Percentiles rank a stretch among this genome's conserved stretches.
Evolutionary conservation across 1,139 yeast species (phyloP).

Genomic region (Sugiyamaella castrensis): DNA sequence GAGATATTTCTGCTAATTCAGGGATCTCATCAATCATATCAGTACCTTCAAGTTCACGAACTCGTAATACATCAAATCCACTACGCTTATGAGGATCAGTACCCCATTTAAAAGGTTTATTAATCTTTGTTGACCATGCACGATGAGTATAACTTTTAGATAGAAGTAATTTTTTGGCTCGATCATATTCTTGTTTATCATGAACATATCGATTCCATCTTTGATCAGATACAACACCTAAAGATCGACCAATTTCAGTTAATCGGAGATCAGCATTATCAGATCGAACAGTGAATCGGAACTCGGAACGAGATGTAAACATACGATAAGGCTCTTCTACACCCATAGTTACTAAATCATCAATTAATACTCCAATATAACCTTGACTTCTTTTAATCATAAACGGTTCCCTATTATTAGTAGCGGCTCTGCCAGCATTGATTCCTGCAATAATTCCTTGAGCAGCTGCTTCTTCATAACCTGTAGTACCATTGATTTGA

Average conservation of each 20-base stretch:
- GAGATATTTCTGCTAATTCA: slow-evolving; percentile 43
- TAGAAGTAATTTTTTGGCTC: slow-evolving; percentile 47
- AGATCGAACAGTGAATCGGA: slow-evolving; percentile 80
- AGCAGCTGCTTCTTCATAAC: slow-evolving; percentile 98
- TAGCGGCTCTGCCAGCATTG: slow-evolving; percentile 68
- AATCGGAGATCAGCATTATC: slow-evolving; percentile 91
- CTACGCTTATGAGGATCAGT: slow-evolving; percentile 48
- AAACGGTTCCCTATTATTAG: slow-evolving; percentile 42
- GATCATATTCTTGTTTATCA: slow-evolving; percentile 49
- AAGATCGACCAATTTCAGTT: slow-evolving; percentile 61
- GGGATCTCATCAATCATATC: slow-evolving; percentile 38
- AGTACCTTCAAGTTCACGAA: slow-evolving; percentile 40
- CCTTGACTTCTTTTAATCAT: slow-evolving; percentile 74
- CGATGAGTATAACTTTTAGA: slow-evolving; percentile 49
- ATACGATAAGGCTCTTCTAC: slow-evolving; percentile 96
- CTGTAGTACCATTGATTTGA: slow-evolving; percentile 98
- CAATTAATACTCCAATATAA: slow-evolving; percentile 86
- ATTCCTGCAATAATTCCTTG: slow-evolving; percentile 96
- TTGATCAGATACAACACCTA: slow-evolving; percentile 64
- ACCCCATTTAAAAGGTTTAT: slow-evolving; percentile 36
- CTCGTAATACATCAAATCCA: slow-evolving; percentile 55
- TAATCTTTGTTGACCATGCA: slow-evolving; percentile 54
- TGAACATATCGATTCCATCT: slow-evolving; percentile 52
- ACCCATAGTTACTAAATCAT: slow-evolving; percentile 92
- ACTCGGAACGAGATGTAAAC: slow-evolving; percentile 96